These are phyloP conservation scores for Pleurotus platypus DNA, from an alignment of 768 basidiomycete genomes.

Conservation along the genomic window DNA sequence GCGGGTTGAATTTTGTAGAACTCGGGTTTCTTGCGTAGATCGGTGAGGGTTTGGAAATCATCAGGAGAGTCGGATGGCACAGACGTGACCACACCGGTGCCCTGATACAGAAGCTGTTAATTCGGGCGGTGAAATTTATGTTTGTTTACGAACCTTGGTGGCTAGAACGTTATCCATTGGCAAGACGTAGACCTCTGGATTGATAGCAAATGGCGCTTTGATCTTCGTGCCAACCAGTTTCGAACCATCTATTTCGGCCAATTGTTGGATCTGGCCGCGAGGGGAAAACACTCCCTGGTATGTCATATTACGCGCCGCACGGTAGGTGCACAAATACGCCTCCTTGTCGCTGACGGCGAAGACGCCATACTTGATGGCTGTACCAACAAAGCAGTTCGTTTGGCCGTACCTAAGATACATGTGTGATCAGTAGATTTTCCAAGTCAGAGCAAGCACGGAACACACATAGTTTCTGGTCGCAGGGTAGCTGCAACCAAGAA, in stretches of 20 bases:
- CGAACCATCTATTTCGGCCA: slow-evolving; percentile 76
- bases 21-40: slow-evolving; percentile 93
- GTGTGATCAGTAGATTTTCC: too few species aligned
- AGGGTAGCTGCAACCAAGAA: slow-evolving; percentile 95
- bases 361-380: slow-evolving; percentile 86
- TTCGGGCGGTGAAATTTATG: background rate
- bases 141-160: slow-evolving; percentile 62
- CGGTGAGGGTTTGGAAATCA: slow-evolving; percentile 86
- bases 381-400: slow-evolving; percentile 96
- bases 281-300: slow-evolving; percentile 83
- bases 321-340: slow-evolving; percentile 84
- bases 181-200: slow-evolving; percentile 87
- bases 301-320: slow-evolving; percentile 96
- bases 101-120: slow-evolving; percentile 37
- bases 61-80: slow-evolving; percentile 99
- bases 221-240: slow-evolving; percentile 86
- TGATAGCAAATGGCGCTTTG: slow-evolving; percentile 78
- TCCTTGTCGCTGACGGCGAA: slow-evolving; percentile 86
- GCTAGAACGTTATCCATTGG: slow-evolving; percentile 98
- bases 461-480: slow-evolving; percentile 94
- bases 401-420: slow-evolving; percentile 77
- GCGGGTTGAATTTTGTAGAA: slow-evolving; percentile 91
- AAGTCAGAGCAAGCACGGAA: background rate
- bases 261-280: slow-evolving; percentile 68
- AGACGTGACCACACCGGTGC: slow-evolving; percentile 97